Evolutionary conservation across 1,284 basidiomycete species (phyloP).

Genomic region (Puccinia polysora): DNA sequence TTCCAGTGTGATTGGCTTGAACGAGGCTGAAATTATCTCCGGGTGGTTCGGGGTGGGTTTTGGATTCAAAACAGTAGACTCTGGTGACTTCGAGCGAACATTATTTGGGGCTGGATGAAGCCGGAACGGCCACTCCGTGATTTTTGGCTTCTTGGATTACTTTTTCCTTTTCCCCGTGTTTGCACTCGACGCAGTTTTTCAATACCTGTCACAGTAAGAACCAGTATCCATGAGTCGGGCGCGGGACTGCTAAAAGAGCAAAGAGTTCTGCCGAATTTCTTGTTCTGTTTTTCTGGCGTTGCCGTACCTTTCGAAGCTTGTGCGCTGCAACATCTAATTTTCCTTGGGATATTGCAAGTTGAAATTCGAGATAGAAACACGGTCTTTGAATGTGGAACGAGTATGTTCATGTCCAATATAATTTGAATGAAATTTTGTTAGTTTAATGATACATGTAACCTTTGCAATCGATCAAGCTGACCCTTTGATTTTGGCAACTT

Average conservation of each 20-base stretch:
- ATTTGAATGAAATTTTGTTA: neutral
- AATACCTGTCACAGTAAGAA: neutral
- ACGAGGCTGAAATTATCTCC: too few relatives aligned
- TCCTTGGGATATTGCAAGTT: neutral
- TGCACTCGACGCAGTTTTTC: conserved; percentile 6
- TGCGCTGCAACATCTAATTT: neutral
- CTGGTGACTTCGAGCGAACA: too few relatives aligned
- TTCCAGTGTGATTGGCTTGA: too few relatives aligned
- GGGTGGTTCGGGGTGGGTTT: too few relatives aligned
- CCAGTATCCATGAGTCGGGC: neutral
- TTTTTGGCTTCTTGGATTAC: too few relatives aligned
- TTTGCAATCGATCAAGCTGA: neutral
- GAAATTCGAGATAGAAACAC: conserved; percentile 3
- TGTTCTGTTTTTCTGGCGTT: neutral
- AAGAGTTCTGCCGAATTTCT: neutral
- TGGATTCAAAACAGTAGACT: too few relatives aligned
- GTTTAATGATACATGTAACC: too few relatives aligned
- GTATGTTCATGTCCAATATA: neutral
- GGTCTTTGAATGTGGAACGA: neutral
- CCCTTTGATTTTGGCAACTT: conserved; percentile 21
- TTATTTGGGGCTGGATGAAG: too few relatives aligned
- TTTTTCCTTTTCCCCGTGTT: neutral
- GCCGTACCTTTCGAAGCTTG: conserved; percentile 3
- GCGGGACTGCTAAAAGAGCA: neutral
- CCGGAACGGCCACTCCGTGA: too few relatives aligned